Evolutionary conservation across 768 basidiomycete species (phyloP).

Genomic region (Floccularia luteovirens): DNA sequence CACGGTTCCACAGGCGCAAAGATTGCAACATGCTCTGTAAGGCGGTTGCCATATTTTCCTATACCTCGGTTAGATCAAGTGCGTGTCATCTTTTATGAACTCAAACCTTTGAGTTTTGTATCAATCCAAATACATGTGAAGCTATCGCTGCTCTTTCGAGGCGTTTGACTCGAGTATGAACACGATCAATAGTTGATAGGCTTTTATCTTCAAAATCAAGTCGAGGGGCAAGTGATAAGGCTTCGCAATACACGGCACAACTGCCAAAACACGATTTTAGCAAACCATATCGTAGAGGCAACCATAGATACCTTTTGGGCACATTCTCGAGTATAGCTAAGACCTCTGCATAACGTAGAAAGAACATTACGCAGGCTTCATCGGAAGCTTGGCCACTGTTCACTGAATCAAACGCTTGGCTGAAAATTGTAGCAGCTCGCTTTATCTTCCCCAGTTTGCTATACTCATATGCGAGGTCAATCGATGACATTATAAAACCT

Average conservation of each 20-base stretch:
- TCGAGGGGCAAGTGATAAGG: conserved; percentile 34
- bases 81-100: conserved; percentile 2
- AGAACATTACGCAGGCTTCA: conserved; percentile 44
- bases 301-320: conserved; percentile 39
- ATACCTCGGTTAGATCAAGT: too few species aligned
- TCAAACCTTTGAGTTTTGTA: conserved; percentile 61
- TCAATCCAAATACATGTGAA: conserved; percentile 54
- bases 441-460: conserved; percentile 66
- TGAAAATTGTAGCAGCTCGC: conserved; percentile 61
- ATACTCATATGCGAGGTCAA: conserved; percentile 76
- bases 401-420: conserved; percentile 40
- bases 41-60: conserved; percentile 58
- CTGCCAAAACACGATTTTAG: conserved; percentile 18
- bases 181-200: conserved; percentile 44
- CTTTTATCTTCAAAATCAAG: conserved; percentile 37
- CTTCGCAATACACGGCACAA: conserved; percentile 52
- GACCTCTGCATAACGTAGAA: conserved; percentile 61
- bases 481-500: conserved; percentile 60
- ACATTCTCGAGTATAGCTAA: conserved; percentile 55
- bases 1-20: conserved; percentile 75
- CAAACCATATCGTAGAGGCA: not conserved
- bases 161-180: conserved; percentile 46
- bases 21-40: conserved; percentile 59
- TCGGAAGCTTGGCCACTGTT: conserved; percentile 37
- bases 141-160: conserved; percentile 73